Evolutionary conservation across 2,329 filamentous ascomycete genomes (phyloP).

Genomic region (Colletotrichum australisinense): DNA sequence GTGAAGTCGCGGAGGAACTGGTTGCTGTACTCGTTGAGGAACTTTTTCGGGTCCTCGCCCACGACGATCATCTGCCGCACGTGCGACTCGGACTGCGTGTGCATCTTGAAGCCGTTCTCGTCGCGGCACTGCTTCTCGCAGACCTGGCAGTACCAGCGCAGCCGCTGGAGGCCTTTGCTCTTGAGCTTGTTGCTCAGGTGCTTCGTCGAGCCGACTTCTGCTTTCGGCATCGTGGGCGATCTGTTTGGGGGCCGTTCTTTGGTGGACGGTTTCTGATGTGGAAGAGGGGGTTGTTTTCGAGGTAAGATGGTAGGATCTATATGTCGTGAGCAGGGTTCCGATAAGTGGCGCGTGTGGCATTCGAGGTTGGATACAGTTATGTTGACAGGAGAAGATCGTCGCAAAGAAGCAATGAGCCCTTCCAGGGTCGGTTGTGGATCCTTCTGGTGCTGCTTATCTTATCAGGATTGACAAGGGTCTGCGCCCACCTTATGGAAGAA

Average conservation of each 20-base stretch:
- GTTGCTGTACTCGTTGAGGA: slow-evolving; percentile 83
- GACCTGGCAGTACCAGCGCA: slow-evolving; percentile 92
- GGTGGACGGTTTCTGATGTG: neutral
- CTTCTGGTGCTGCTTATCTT: slow-evolving; percentile 20
- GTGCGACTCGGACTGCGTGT: slow-evolving; percentile 86
- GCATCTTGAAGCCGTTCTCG: slow-evolving; percentile 92
- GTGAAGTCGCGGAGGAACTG: slow-evolving; percentile 88
- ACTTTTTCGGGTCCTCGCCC: slow-evolving; percentile 87
- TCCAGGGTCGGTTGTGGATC: neutral
- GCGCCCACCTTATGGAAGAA: neutral
- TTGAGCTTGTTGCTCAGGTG: slow-evolving; percentile 92
- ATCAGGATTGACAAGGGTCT: slow-evolving; percentile 3
- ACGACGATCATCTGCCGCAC: slow-evolving; percentile 90
- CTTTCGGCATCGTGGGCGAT: slow-evolving; percentile 73
- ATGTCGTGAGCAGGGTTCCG: neutral
- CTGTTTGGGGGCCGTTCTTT: neutral
- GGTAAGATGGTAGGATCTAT: neutral
- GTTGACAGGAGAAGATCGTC: neutral
- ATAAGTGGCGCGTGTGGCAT: neutral
- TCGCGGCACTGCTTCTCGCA: slow-evolving; percentile 77
- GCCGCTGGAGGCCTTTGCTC: slow-evolving; percentile 78
- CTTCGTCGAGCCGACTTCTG: slow-evolving; percentile 93
- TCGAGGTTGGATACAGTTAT: neutral
- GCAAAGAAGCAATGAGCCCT: neutral
- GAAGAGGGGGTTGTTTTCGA: neutral